Evolutionary conservation across 768 basidiomycete genomes (phyloP).

Genomic region (Pluteus cervinus): DNA sequence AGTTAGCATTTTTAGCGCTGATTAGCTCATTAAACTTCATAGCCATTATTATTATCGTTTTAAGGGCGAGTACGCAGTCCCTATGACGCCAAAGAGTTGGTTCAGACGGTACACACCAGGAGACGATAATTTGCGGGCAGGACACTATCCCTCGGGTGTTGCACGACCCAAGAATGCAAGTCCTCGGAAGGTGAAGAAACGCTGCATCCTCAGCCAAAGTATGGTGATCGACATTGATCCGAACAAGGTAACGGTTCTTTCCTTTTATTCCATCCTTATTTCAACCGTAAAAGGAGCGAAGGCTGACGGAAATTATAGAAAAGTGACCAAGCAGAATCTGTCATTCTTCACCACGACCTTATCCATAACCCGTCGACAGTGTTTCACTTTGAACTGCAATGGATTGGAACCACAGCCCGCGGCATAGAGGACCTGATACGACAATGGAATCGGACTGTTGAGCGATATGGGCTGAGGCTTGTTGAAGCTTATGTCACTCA

Average conservation of each 20-base stretch:
- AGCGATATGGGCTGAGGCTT: constrained; percentile 84
- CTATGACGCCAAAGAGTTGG: constrained; percentile 68
- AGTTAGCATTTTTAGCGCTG: neutral
- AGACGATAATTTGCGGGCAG: constrained; percentile 27
- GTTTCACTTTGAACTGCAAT: constrained; percentile 96
- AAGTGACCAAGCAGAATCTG: constrained; percentile 85
- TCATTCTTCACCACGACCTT: constrained; percentile 88
- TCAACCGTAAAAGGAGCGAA: neutral
- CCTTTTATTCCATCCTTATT: neutral
- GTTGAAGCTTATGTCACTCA: constrained; percentile 93
- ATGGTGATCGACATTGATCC: constrained; percentile 87
- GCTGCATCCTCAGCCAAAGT: constrained; percentile 77
- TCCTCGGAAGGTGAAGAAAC: constrained; percentile 47
- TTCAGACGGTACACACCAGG: constrained; percentile 53
- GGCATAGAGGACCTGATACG: constrained; percentile 86
- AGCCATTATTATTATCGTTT: constrained; percentile 90
- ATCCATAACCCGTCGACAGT: constrained; percentile 93
- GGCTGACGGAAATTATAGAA: constrained; percentile 31
- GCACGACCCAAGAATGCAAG: constrained; percentile 29
- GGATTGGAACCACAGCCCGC: constrained; percentile 92
- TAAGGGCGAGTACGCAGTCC: constrained; percentile 68
- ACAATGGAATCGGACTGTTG: constrained; percentile 76
- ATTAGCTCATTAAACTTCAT: constrained; percentile 4
- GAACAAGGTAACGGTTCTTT: constrained; percentile 43
- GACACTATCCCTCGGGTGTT: constrained; percentile 29